These are phyloP conservation scores for Ilyonectria robusta DNA, from an alignment of 2,329 filamentous ascomycete genomes.

Conservation along the genomic window DNA sequence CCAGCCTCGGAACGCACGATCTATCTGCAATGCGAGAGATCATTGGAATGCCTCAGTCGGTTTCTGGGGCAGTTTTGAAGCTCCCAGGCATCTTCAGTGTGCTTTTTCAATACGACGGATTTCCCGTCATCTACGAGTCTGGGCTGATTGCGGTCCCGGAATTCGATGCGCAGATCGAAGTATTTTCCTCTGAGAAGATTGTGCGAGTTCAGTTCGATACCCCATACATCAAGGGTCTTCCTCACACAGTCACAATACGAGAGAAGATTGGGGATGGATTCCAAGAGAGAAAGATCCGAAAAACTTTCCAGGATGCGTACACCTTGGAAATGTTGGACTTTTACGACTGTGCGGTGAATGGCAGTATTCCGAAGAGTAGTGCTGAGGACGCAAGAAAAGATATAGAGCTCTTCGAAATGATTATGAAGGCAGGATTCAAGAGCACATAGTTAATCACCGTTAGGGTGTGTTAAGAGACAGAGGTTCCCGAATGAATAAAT, in stretches of 20 bases:
- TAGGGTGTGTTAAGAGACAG: too few relatives aligned
- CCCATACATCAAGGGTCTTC: constrained; percentile 66
- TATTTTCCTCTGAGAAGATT: constrained; percentile 66
- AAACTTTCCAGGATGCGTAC: constrained; percentile 59
- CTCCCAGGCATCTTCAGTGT: constrained; percentile 40
- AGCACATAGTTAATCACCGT: too few relatives aligned
- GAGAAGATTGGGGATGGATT: constrained; percentile 54
- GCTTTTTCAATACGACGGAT: constrained; percentile 48
- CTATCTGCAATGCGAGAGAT: constrained; percentile 31
- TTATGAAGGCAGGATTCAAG: constrained; percentile 20
- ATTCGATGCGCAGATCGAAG: constrained; percentile 64
- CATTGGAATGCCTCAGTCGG: constrained; percentile 29
- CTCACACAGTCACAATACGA: constrained; percentile 60
- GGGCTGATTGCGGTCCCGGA: constrained; percentile 66
- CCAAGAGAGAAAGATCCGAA: constrained; percentile 46
- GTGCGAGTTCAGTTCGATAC: constrained; percentile 68
- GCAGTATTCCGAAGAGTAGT: constrained; percentile 49
- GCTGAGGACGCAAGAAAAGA: constrained; percentile 48
- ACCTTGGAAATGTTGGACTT: constrained; percentile 51
- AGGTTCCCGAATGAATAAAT: too few relatives aligned
- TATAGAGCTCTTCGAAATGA: constrained; percentile 30
- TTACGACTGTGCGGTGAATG: constrained; percentile 34
- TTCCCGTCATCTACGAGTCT: constrained; percentile 67
- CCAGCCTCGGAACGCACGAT: constrained; percentile 26
- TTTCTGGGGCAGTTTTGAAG: constrained; percentile 21